A percentile compares a stretch with the other conserved stretches of the same genome.
phyloP scores from a whole-genome alignment of 192 early-diverging fungal species.

The Linnemannia schmuckeri region DNA sequence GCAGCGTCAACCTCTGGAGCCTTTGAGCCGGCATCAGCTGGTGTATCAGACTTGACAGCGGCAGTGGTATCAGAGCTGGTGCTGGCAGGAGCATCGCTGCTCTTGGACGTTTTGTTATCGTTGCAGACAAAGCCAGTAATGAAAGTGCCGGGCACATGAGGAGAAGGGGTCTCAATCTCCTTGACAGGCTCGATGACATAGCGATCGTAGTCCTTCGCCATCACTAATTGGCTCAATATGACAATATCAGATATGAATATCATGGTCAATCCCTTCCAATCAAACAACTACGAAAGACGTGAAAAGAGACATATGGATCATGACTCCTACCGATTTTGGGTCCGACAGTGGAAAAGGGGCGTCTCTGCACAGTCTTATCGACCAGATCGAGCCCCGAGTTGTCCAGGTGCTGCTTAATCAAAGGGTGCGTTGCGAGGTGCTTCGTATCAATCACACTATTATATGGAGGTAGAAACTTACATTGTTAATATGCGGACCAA shows the following conservation, averaged over 20 bases:
- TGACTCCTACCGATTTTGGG: slow-evolving; percentile 68
- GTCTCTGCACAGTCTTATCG: slow-evolving; percentile 43
- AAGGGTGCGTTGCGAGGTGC: slow-evolving; percentile 68
- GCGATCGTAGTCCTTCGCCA: slow-evolving; percentile 65
- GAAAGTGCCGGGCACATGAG: neutral
- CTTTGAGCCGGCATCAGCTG: neutral
- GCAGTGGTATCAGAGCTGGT: neutral
- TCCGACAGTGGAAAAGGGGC: slow-evolving; percentile 55
- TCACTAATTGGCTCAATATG: slow-evolving; percentile 43
- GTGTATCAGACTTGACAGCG: neutral
- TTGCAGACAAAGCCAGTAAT: neutral
- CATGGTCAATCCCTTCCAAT: neutral
- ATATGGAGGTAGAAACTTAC: neutral
- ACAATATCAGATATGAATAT: neutral
- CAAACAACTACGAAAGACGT: no score
- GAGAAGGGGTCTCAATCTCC: neutral
- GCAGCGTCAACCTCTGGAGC: neutral
- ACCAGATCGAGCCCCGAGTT: slow-evolving; percentile 62
- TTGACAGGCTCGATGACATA: slow-evolving; percentile 34
- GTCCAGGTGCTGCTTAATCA: slow-evolving; percentile 41
- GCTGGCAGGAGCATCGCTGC: neutral
- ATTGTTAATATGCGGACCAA: neutral
- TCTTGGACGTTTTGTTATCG: neutral
- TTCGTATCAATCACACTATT: slow-evolving; percentile 85
- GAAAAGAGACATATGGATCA: neutral